phyloP scores from a whole-genome alignment of 129 eudicot species.

The Flaveria bidentis region DNA sequence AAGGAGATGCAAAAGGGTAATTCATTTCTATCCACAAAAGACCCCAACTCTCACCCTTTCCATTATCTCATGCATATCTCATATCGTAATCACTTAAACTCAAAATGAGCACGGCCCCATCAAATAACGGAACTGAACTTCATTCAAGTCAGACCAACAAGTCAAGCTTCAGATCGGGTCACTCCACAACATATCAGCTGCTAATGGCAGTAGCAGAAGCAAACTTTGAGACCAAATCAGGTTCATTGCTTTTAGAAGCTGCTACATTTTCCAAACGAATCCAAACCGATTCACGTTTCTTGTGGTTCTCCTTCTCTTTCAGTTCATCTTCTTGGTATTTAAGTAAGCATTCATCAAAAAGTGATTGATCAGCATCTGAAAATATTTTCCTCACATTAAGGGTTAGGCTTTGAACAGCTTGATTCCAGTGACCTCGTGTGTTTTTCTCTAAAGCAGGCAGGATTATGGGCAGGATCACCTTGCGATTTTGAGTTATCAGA shows the following conservation, averaged over 20 bases:
- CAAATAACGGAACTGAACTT: conserved; percentile 19
- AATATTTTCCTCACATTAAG: conserved; percentile 61
- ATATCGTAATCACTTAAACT: neutral
- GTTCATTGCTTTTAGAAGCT: conserved; percentile 39
- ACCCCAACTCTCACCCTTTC: conserved; percentile 33
- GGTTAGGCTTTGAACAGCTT: conserved; percentile 71
- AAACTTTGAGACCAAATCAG: conserved; percentile 43
- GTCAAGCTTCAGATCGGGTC: neutral
- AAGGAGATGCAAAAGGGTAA: conserved; percentile 23
- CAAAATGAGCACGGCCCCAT: conserved; percentile 24
- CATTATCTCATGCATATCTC: conserved; percentile 21
- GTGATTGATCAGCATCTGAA: conserved; percentile 56
- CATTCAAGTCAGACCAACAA: conserved; percentile 26
- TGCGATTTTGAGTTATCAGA: conserved; percentile 54
- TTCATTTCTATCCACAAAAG: conserved; percentile 42
- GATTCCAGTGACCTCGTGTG: conserved; percentile 64
- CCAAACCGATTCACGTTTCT: conserved; percentile 56
- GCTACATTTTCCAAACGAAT: conserved; percentile 51
- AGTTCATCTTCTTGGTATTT: conserved; percentile 56
- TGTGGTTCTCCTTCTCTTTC: conserved; percentile 48
- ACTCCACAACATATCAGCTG: conserved; percentile 29
- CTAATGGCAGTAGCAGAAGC: conserved; percentile 23
- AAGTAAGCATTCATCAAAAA: conserved; percentile 56
- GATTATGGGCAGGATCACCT: conserved; percentile 60
- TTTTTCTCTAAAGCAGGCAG: conserved; percentile 66